Evolutionary conservation across 805 yeast species (phyloP), one percentile per base, ranked within the genome.

Genomic region (Metschnikowia colocasiae): DNA sequence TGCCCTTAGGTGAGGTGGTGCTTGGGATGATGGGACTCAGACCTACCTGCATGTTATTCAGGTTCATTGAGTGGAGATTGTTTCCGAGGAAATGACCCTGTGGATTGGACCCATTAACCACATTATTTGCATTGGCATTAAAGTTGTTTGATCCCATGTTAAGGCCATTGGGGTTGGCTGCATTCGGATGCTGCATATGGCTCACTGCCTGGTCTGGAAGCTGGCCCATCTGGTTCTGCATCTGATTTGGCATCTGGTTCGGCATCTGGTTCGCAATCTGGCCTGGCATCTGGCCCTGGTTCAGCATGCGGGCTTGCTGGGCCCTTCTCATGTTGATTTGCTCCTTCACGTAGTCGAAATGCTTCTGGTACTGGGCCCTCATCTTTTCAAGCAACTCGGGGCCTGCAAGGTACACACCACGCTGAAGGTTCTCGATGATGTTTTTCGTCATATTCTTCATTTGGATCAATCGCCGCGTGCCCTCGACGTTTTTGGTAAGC

Each of bases 361-460:
- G 89, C 60, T 82, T 80, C 46, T 82, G 85, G 47, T 87, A 82
- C 57, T 89, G 95, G 40, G 74, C 68, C 51, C 83, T 81, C 47
- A 89, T 76, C 63, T 82, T 84, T 37, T 81, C 87, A 44, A 87
- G 69, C 34, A 87, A 73, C 40, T 82, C 87, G 13, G 85, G 85
- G n/a, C 81, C 79, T 1, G 91, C 91, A 52, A 82, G 78, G 59
- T 77, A 88, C 19, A 76, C 71, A 4, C 84, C 84, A 52, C 80
- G 74, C 48, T 82, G 78, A 54, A 88, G 71, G 39, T 79, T 82
- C 43, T 87, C 94, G 55, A 83, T 67, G 50, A 88, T 85, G 60
- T 83, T 85, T 58, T 81, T 83, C 37, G 87, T 81, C 83, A 88
- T 83, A 50, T 81, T 76, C 64, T 88, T 83, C 74, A 87, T 80